These are phyloP conservation scores for Acanthamoeba healyi DNA, from an alignment of 208 protist species.

Conservation along the genomic window DNA sequence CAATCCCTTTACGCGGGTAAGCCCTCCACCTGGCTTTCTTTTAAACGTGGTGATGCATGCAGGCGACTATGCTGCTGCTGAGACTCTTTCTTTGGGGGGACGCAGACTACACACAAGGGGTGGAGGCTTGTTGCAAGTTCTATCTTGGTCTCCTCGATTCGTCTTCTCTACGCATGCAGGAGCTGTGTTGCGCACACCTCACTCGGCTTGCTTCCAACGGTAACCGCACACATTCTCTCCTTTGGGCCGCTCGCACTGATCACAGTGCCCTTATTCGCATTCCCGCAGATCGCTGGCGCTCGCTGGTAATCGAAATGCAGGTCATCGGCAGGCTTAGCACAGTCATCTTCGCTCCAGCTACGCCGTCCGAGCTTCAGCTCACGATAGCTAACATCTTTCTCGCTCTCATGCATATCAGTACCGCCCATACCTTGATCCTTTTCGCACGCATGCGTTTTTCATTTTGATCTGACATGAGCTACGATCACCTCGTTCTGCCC, in stretches of 20 bases:
- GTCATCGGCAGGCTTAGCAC: not conserved
- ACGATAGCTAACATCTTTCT: not conserved
- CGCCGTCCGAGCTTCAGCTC: not conserved
- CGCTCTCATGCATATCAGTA: not conserved
- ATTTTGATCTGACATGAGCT: too few species aligned
- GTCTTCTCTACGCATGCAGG: not conserved
- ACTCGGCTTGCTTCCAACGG: conserved; percentile 3
- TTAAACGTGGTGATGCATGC: not conserved
- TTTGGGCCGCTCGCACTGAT: not conserved
- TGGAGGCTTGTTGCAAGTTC: conserved; percentile 36
- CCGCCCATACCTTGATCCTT: not conserved
- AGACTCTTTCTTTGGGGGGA: not conserved
- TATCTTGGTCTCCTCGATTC: conserved; percentile 41
- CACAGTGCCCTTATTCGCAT: not conserved
- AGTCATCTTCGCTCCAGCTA: not conserved
- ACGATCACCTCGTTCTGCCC: too few species aligned
- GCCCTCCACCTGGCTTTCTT: not conserved
- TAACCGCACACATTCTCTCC: not conserved
- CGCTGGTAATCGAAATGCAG: not conserved
- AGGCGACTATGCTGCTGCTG: too few species aligned
- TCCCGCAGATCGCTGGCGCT: not conserved
- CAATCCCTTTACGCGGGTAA: not conserved
- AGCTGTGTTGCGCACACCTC: conserved; percentile 7
- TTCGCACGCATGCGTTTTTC: not conserved
- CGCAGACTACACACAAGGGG: conserved; percentile 47